Evolutionary conservation across 192 early-diverging fungal species (phyloP).

Genomic region (Borealophlyctis nickersoniae): DNA sequence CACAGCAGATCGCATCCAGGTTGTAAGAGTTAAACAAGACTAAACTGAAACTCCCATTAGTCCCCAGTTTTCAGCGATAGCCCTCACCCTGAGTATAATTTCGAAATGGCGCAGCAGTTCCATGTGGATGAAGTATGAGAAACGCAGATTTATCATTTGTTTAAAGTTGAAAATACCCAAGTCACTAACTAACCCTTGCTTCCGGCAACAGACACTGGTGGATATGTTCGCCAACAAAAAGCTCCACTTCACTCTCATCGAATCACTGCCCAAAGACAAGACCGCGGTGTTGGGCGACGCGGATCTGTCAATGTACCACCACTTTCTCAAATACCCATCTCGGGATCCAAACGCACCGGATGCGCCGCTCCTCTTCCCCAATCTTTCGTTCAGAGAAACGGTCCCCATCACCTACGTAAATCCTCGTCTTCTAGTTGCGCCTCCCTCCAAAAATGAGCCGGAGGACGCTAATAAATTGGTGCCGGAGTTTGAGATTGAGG

Average conservation of each 20-base stretch:
- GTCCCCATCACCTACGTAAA: conserved; percentile 40
- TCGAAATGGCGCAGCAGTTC: conserved; percentile 41
- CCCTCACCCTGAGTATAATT: conserved; percentile 50
- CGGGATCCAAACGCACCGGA: conserved; percentile 40
- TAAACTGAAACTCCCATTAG: conserved; percentile 23
- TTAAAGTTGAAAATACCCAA: background rate
- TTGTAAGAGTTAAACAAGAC: background rate
- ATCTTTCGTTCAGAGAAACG: conserved; percentile 31
- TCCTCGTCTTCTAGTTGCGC: conserved; percentile 43
- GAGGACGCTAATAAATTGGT: conserved; percentile 23
- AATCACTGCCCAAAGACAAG: conserved; percentile 63
- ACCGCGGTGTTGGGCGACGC: conserved; percentile 49
- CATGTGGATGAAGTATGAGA: conserved; percentile 51
- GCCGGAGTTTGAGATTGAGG: conserved; percentile 42
- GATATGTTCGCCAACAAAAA: conserved; percentile 57
- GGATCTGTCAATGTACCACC: conserved; percentile 37
- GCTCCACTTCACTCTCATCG: conserved; percentile 47
- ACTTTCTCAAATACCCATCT: conserved; percentile 43
- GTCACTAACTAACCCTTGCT: background rate
- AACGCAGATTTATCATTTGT: background rate
- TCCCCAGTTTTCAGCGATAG: conserved; percentile 47
- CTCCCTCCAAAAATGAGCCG: conserved; percentile 35
- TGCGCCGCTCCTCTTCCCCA: conserved; percentile 24
- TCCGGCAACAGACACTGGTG: conserved; percentile 38
- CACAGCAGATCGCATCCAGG: background rate